Conservation (phyloP, 208 protist genomes). For the Crithidia acanthocephali region DNA sequence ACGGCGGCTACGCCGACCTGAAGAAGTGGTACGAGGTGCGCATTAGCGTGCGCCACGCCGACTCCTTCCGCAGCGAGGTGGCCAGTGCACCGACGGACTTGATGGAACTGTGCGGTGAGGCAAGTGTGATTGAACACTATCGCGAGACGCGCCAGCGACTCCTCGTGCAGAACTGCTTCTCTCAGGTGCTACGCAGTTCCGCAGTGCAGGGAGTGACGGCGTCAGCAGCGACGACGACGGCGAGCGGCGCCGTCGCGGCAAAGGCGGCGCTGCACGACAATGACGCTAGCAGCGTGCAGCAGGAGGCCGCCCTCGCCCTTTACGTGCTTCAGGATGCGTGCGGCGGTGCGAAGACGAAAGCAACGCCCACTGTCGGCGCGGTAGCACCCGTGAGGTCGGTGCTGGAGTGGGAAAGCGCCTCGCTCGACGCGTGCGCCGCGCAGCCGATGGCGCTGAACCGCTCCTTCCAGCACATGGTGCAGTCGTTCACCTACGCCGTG, state of each 20-base stretch:
- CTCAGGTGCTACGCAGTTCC: background rate
- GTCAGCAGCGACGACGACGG: background rate
- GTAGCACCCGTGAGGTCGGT: background rate
- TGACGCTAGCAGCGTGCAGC: background rate
- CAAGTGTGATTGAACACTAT: constrained; percentile 7
- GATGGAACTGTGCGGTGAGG: constrained; percentile 49
- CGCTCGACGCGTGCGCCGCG: constrained; percentile 5
- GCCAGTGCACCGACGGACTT: constrained; percentile 26
- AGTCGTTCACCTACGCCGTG: constrained; percentile 13
- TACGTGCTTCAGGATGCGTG: background rate
- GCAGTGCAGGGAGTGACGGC: background rate
- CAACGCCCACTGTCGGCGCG: background rate
- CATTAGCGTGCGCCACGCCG: constrained; percentile 25
- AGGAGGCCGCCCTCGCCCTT: background rate
- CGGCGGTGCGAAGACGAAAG: background rate
- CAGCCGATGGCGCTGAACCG: constrained; percentile 6
- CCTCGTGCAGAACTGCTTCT: constrained; percentile 20
- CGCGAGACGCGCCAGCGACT: background rate
- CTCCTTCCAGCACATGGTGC: constrained; percentile 17
- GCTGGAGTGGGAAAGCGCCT: constrained; percentile 14
- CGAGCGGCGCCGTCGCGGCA: background rate
- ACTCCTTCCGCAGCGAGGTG: constrained; percentile 24
- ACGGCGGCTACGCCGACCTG: background rate
- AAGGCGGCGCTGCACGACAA: background rate
- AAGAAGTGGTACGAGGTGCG: constrained; percentile 29